phyloP scores from a whole-genome alignment of 352 stramenopile species.

The Globisporangium spinosum region DNA sequence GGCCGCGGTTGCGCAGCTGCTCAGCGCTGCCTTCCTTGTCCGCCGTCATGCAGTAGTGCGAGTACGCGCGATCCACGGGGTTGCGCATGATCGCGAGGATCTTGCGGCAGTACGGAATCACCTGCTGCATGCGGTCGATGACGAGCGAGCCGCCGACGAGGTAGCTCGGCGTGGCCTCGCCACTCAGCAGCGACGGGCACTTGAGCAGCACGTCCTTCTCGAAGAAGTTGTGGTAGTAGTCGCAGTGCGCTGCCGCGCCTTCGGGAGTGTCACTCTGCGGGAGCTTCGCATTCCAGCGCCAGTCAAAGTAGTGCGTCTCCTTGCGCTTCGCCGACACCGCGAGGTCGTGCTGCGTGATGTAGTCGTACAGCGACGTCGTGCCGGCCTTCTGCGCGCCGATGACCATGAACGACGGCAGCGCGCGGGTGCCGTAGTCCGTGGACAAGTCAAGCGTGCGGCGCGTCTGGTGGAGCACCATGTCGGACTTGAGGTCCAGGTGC shows the following conservation, averaged over 20 bases:
- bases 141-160: conserved; percentile 75
- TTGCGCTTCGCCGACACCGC: conserved; percentile 88
- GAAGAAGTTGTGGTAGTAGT: conserved; percentile 85
- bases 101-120: conserved; percentile 79
- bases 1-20: conserved; percentile 76
- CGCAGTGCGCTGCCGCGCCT: conserved; percentile 50
- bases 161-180: conserved; percentile 92
- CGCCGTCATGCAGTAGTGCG: conserved; percentile 87
- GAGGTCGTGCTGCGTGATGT: conserved; percentile 95
- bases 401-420: conserved; percentile 92
- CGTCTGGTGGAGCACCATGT: conserved; percentile 94
- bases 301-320: conserved; percentile 99
- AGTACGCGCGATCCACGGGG: conserved; percentile 82
- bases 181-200: conserved; percentile 90
- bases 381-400: conserved; percentile 96
- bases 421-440: conserved; percentile 66
- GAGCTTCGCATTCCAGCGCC: conserved; percentile 91
- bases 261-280: conserved; percentile 47
- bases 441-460: conserved; percentile 92
- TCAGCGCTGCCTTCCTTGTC: conserved; percentile 68
- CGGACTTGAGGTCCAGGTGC: conserved; percentile 73
- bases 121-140: conserved; percentile 71
- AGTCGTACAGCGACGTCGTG: conserved; percentile 97
- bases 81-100: conserved; percentile 83
- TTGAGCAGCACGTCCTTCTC: conserved; percentile 74